Evolutionary conservation across 108 stramenopile species (phyloP).

Genomic region (Cyclotella cryptica): DNA sequence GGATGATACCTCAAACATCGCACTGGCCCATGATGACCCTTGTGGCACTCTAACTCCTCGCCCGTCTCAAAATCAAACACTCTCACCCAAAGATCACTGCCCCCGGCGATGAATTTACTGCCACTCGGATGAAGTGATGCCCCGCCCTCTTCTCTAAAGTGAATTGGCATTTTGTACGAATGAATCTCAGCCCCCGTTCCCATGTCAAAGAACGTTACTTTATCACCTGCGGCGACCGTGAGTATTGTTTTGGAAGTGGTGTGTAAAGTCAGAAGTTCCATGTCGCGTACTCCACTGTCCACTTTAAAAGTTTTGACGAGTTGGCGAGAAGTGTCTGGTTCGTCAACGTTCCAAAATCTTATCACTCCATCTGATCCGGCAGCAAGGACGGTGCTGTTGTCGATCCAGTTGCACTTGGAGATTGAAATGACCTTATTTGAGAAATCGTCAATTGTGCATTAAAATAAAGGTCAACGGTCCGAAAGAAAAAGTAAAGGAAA

Average conservation of each 20-base stretch:
- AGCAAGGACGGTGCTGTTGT: slow-evolving; percentile 56
- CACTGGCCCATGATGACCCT: slow-evolving; percentile 99
- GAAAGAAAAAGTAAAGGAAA: neutral
- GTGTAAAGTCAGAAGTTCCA: slow-evolving; percentile 77
- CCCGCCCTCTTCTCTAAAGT: slow-evolving; percentile 96
- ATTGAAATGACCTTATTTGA: slow-evolving; percentile 54
- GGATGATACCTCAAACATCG: slow-evolving; percentile 95
- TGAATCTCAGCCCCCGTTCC: slow-evolving; percentile 40
- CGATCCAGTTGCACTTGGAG: slow-evolving; percentile 74
- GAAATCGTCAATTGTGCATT: neutral
- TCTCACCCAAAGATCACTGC: slow-evolving; percentile 94
- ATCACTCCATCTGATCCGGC: slow-evolving; percentile 77
- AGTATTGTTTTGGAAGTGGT: slow-evolving; percentile 56
- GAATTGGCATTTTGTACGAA: slow-evolving; percentile 89
- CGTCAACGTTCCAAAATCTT: slow-evolving; percentile 67
- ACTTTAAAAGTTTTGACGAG: slow-evolving; percentile 56
- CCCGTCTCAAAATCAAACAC: slow-evolving; percentile 94
- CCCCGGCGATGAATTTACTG: slow-evolving; percentile 90
- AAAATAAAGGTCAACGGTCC: slow-evolving; percentile 2
- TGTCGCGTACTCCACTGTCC: slow-evolving; percentile 84
- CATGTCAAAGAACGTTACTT: slow-evolving; percentile 86
- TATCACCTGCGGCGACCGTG: slow-evolving; percentile 89
- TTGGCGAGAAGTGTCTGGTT: slow-evolving; percentile 26
- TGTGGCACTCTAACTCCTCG: slow-evolving; percentile 89
- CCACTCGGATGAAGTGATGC: slow-evolving; percentile 91